A percentile compares a stretch with the other conserved stretches of the same genome.
These are phyloP conservation scores for Eucommia ulmoides DNA, from an alignment of 257 asterid species.

Conservation along the genomic window DNA sequence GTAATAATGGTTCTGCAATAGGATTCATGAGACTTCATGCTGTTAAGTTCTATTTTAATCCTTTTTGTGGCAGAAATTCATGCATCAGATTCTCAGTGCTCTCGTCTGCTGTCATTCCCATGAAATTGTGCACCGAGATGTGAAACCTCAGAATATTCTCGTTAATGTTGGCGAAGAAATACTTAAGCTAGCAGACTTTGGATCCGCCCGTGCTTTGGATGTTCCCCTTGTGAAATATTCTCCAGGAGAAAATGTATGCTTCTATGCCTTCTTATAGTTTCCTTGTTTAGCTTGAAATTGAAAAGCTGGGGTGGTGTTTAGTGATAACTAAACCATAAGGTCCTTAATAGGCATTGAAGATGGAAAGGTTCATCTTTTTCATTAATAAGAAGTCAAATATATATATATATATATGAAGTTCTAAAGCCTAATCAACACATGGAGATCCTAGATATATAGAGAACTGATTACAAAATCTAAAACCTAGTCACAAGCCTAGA, in stretches of 20 bases:
- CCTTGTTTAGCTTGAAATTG: no score
- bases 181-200: conserved; percentile 93
- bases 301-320: no score
- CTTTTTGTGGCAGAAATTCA: conserved; percentile 39
- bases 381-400: not conserved
- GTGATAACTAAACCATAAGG: no score
- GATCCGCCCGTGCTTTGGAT: conserved; percentile 94
- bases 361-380: no score
- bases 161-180: conserved; percentile 76
- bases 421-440: no score
- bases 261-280: not conserved
- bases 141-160: conserved; percentile 94
- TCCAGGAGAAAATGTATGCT: conserved; percentile 45
- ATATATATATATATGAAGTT: not conserved
- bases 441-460: no score
- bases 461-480: no score
- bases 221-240: conserved; percentile 93
- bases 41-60: not conserved
- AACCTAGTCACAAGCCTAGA: no score
- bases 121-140: conserved; percentile 85
- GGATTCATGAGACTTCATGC: no score
- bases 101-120: conserved; percentile 91
- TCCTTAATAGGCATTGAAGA: no score
- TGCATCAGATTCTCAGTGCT: conserved; percentile 80
- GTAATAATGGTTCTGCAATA: no score